A percentile compares a stretch with the other conserved stretches of the same genome.
phyloP scores from a whole-genome alignment of 2,329 filamentous ascomycete species.

The Colletotrichum costaricense region DNA sequence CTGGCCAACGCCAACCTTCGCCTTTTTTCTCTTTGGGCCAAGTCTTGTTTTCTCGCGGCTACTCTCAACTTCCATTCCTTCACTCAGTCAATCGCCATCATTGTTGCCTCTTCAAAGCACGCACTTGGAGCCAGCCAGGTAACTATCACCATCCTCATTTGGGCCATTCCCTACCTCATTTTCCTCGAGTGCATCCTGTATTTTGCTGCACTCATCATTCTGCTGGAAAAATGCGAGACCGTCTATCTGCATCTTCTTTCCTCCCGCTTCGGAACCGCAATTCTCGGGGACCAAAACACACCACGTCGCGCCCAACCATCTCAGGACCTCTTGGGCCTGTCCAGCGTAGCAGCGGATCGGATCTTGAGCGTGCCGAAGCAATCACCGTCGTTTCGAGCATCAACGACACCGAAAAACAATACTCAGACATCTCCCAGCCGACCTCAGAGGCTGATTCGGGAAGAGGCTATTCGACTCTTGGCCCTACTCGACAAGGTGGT shows the following conservation, averaged over 20 bases:
- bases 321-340: constrained; percentile 51
- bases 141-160: constrained; percentile 1
- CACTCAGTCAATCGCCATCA: not conserved
- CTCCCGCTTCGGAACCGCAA: constrained; percentile 16
- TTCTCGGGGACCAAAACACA: not conserved
- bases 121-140: not conserved
- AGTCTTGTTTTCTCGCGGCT: not conserved
- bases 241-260: constrained; percentile 27
- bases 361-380: constrained; percentile 48
- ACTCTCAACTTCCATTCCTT: not conserved
- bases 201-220: not conserved
- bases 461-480: not conserved
- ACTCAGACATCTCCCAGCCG: not conserved
- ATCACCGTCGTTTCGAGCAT: constrained; percentile 50
- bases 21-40: not conserved
- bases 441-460: not conserved
- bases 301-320: constrained; percentile 38
- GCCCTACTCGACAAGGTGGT: not conserved
- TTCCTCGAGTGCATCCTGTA: constrained; percentile 1
- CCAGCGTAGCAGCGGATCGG: constrained; percentile 48
- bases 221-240: constrained; percentile 30
- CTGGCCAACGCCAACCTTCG: not conserved
- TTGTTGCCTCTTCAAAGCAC: not conserved
- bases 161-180: not conserved
- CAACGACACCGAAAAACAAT: constrained; percentile 27